These are phyloP conservation scores for Cardiospermum halicacabum DNA, from an alignment of 345 rosid genomes.

Conservation along the genomic window DNA sequence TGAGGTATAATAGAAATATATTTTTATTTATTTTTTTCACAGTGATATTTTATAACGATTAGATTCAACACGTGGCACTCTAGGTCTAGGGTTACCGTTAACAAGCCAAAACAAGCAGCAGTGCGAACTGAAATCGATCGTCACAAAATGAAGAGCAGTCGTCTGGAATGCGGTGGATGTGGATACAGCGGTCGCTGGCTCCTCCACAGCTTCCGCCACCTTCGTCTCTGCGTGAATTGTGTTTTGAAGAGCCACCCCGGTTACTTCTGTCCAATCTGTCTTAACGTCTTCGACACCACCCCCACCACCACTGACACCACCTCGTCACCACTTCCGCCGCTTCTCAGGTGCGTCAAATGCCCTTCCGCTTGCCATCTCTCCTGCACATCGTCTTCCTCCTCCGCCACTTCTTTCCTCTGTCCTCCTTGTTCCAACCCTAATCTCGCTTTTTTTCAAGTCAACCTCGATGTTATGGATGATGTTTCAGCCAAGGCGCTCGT, in stretches of 20 bases:
- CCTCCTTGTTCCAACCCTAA: conserved; percentile 28
- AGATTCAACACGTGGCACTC: too few species aligned
- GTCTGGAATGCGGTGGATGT: conserved; percentile 24
- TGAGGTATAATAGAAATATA: too few species aligned
- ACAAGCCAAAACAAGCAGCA: neutral
- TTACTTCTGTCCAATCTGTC: conserved; percentile 33
- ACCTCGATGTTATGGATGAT: neutral
- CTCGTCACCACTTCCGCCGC: conserved; percentile 10
- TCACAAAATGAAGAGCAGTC: conserved; percentile 15
- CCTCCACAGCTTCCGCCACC: conserved; percentile 33
- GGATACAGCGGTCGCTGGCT: conserved; percentile 11
- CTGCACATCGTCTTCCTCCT: conserved; percentile 16
- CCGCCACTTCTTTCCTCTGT: conserved; percentile 23
- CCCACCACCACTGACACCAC: too few species aligned
- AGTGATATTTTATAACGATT: too few species aligned
- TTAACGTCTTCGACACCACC: conserved; percentile 20
- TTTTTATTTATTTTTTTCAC: too few species aligned
- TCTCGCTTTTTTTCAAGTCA: conserved; percentile 19
- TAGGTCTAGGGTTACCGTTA: conserved; percentile 28
- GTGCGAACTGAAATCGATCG: neutral
- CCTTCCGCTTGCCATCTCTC: conserved; percentile 29
- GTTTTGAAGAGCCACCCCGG: conserved; percentile 24
- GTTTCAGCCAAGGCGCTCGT: conserved; percentile 31
- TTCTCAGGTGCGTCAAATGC: conserved; percentile 27
- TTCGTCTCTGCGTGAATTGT: conserved; percentile 32